Evolutionary conservation across 1,284 basidiomycete species (phyloP), one percentile per base, ranked within the genome.

Genomic region (Malassezia pachydermatis): DNA sequence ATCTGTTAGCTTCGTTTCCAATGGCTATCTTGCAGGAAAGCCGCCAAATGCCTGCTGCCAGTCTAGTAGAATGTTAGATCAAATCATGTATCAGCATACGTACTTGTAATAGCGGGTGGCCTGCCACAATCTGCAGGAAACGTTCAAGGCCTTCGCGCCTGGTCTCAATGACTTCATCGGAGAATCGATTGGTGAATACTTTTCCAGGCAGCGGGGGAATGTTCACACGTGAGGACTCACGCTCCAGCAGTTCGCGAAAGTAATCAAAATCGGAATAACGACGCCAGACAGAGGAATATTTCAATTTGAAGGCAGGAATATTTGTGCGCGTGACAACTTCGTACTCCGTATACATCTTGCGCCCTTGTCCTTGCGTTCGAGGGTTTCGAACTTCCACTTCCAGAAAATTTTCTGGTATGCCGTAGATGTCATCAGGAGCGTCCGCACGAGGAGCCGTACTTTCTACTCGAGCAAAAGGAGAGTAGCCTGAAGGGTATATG

Each of bases 301-400:
- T 83, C 45, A 96, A 79, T 72, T 95, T 94, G 79, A 98, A 98
- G 1, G 92, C 94, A 24, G 92, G 94, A 63, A 98, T 98, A 75
- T 98, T 98, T 59, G 92, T 98, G 84, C 95, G 54, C 78, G 89
- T 95, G 44, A 95, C 84, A 58, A 99, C 84, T 76, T 99, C 92
- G 70, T 98, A 98, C 78, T 98, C 90, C 39, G 92, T 99, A 74
- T 87, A 98, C 88, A 92, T 94, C 78, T 95, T 95, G 62, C 92
- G 78, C 1, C 68, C 68, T 16, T 62, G 59, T 10, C 67, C 90
- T 67, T 96, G 90, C 0, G 94, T 99, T 73, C 92, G 85, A 2
- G 92, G 88, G 71, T 94, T 95, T 61, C 86, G 78, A 7, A 98
- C 88, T 74, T 99, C 94, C 61, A 99, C 95, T 76, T 98, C 94